phyloP scores from a whole-genome alignment of 805 yeast species.

The Barnettozyma wickerhamii region DNA sequence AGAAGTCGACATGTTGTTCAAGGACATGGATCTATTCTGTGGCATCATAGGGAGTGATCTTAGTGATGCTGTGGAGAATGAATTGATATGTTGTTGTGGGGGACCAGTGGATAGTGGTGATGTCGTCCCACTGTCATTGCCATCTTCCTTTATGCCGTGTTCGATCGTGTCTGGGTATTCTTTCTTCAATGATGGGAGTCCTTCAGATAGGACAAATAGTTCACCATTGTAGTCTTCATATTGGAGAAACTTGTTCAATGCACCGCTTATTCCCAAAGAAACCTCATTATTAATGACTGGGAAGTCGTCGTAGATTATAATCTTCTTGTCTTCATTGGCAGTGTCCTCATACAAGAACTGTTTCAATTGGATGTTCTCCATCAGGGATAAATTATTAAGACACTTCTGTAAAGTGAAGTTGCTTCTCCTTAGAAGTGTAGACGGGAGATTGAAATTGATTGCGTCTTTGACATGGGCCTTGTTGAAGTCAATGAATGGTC shows the following conservation, averaged over 20 bases:
- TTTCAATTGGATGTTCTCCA: slow-evolving; percentile 43
- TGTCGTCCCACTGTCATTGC: not conserved
- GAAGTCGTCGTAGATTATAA: slow-evolving; percentile 22
- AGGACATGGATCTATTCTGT: slow-evolving; percentile 21
- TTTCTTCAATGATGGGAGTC: slow-evolving; percentile 35
- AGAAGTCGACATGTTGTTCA: slow-evolving; percentile 13
- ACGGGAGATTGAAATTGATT: slow-evolving; percentile 78
- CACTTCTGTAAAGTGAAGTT: slow-evolving; percentile 65
- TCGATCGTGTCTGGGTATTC: slow-evolving; percentile 26
- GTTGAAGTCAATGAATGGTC: slow-evolving; percentile 75
- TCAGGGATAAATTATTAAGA: slow-evolving; percentile 51
- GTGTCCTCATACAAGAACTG: slow-evolving; percentile 27
- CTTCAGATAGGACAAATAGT: slow-evolving; percentile 38
- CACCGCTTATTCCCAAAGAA: slow-evolving; percentile 38
- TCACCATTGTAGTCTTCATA: slow-evolving; percentile 36
- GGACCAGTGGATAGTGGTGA: not conserved
- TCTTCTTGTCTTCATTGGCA: slow-evolving; percentile 8
- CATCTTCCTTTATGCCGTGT: not conserved
- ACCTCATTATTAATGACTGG: slow-evolving; percentile 22
- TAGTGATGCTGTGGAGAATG: not conserved
- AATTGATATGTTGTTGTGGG: slow-evolving; percentile 1
- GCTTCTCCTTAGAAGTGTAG: slow-evolving; percentile 77
- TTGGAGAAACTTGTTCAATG: slow-evolving; percentile 44
- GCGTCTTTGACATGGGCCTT: slow-evolving; percentile 55
- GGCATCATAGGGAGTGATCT: slow-evolving; percentile 2